Base-by-base conservation (phyloP, 2,329 filamentous ascomycete genomes). In the Clathrospora elynae region DNA sequence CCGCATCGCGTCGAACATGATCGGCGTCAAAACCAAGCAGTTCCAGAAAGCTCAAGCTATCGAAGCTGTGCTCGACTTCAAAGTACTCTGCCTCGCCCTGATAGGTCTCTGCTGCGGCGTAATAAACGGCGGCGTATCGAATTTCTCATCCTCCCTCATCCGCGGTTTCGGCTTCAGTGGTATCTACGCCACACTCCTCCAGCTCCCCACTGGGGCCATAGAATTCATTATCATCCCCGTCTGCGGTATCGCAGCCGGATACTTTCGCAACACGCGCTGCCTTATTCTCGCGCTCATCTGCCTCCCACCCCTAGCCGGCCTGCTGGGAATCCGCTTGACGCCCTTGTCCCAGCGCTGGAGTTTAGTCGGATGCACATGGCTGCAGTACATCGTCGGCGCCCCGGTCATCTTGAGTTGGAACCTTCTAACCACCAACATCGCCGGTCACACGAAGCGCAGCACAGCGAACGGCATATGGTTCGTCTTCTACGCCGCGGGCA, bases 331-430 rank as follows among this genome's bases (percentile, higher is more conserved):
- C 43, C 67, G 75, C 1, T 72, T 76, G 18, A 79, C 77, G 11
- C 54, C 62, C 13, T 61, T 78, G 3, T 59, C 72, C 3, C 69
- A 78, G 34, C 73, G 73, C 38, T 71, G 76, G 64, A 73, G 72
- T 2, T 69, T 80, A 2, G 75, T 78, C 0, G 77, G 65, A n/a
- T 79, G 77, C 53, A 76, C 75, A 6, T 80, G 78, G 78, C 59
- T 80, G 9, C 75, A 78, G 46, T 75, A 75, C 28, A 64, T 78
- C 2, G 46, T 79, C 25, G 77, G 77, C 4, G 74, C 75, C 0
- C 74, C 77, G 0, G 72, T 80, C 2, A 74, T 80, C 25, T 50
- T 80, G 1, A 77, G 68, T 24, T 81, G 77, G 78, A 79, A 77
- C 16, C 50, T 80, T 0, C 71, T 78, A 12, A 68, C 67, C 0